phyloP scores from a whole-genome alignment of 495 filamentous ascomycete genomes.

The Penicillium cinerascens region DNA sequence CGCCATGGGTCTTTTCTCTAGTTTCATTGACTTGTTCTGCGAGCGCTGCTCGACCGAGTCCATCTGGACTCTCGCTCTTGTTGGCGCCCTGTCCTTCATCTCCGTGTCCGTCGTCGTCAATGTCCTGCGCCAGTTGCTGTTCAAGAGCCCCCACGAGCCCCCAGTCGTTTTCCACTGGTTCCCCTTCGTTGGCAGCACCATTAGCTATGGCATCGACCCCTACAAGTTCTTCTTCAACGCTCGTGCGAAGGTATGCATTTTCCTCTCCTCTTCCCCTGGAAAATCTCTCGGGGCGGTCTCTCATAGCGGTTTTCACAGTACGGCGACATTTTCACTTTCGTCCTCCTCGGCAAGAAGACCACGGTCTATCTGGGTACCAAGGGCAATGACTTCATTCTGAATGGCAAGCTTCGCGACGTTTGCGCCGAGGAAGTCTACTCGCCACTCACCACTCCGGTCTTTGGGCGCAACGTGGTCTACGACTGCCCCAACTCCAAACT shows the following conservation, averaged over 20 bases:
- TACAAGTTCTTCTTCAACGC: constrained; percentile 57
- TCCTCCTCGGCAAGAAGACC: constrained; percentile 60
- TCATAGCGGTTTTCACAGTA: constrained; percentile 40
- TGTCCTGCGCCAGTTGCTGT: constrained; percentile 65
- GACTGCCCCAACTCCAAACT: constrained; percentile 64
- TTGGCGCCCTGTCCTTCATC: constrained; percentile 31
- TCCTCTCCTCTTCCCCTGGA: not conserved
- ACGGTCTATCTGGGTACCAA: constrained; percentile 60
- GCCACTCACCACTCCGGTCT: constrained; percentile 58
- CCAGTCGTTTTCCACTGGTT: constrained; percentile 65
- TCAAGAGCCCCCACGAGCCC: constrained; percentile 61
- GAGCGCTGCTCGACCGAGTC: constrained; percentile 41
- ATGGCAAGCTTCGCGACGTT: constrained; percentile 58
- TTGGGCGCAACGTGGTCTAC: constrained; percentile 62
- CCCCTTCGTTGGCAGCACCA: constrained; percentile 59
- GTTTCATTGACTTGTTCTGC: constrained; percentile 34
- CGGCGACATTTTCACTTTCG: constrained; percentile 63
- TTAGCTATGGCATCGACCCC: constrained; percentile 63
- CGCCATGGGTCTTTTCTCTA: constrained; percentile 39
- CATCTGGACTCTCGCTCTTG: constrained; percentile 25
- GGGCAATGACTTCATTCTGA: constrained; percentile 62
- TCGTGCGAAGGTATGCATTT: constrained; percentile 47
- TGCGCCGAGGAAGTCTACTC: constrained; percentile 64
- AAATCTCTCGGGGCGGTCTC: not conserved
- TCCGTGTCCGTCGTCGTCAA: constrained; percentile 51